Evolutionary conservation across 2,329 filamentous ascomycete species (phyloP).

Genomic region (Phialocephala subalpina): DNA sequence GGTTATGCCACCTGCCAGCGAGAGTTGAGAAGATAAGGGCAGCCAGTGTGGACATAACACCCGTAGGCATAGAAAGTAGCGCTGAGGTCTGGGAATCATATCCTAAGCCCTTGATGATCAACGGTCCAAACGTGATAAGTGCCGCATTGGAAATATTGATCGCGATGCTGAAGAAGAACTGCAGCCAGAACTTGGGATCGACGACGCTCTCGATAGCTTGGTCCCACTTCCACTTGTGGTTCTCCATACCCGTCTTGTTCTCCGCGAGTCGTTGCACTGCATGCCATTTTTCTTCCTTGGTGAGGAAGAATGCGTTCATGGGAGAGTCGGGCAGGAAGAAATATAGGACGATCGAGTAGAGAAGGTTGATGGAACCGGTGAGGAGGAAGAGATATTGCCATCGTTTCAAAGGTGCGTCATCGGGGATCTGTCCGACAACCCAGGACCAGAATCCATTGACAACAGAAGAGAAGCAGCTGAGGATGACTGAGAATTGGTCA

Average conservation of each 20-base stretch:
- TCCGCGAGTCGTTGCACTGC: background rate
- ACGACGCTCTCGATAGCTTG: background rate
- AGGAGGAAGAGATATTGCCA: slow-evolving; percentile 2
- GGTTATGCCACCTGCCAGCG: slow-evolving; percentile 43
- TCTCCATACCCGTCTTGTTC: slow-evolving; percentile 9
- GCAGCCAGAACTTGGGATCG: slow-evolving; percentile 1
- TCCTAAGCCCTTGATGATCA: slow-evolving; percentile 22
- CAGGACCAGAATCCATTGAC: slow-evolving; percentile 8
- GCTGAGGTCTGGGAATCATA: slow-evolving; percentile 45
- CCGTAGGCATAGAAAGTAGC: slow-evolving; percentile 67
- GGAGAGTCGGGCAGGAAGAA: background rate
- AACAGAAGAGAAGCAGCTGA: background rate
- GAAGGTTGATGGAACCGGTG: background rate
- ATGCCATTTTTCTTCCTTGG: slow-evolving; percentile 1
- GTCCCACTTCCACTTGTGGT: background rate
- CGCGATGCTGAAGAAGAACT: background rate
- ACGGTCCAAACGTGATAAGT: background rate
- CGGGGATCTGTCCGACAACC: background rate
- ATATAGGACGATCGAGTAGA: background rate
- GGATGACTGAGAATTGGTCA: background rate
- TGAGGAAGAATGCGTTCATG: background rate
- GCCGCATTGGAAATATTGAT: background rate
- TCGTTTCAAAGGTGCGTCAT: background rate
- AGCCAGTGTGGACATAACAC: slow-evolving; percentile 47
- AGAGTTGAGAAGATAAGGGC: slow-evolving; percentile 37